Evolutionary conservation across 495 filamentous ascomycete species (phyloP).

Genomic region (Podospora pseudocomata): DNA sequence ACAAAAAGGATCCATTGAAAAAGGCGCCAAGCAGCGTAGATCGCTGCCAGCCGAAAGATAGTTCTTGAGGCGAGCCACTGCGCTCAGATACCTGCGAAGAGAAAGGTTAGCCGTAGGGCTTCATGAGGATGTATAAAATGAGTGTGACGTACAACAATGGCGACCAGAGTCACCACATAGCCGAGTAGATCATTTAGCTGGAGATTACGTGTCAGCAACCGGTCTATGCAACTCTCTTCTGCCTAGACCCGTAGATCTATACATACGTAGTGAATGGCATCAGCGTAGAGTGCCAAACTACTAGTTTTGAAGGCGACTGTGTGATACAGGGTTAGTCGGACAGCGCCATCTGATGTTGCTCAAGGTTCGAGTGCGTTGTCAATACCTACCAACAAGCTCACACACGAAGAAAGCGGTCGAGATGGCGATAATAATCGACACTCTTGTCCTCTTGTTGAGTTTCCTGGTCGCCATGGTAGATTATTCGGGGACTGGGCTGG

Average conservation of each 20-base stretch:
- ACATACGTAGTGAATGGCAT: conserved; percentile 91
- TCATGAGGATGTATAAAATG: neutral
- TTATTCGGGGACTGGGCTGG: neutral
- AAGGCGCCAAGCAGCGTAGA: conserved; percentile 89
- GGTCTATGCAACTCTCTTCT: neutral
- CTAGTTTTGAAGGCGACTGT: conserved; percentile 75
- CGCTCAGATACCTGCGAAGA: conserved; percentile 41
- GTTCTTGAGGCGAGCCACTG: conserved; percentile 36
- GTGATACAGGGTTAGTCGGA: neutral
- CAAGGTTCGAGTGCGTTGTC: neutral
- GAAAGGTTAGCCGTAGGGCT: conserved; percentile 18
- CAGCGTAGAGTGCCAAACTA: conserved; percentile 86
- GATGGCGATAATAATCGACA: neutral
- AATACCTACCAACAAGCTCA: neutral
- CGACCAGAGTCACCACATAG: conserved; percentile 75
- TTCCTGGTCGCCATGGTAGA: neutral
- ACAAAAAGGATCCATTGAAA: conserved; percentile 91
- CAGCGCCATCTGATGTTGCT: neutral
- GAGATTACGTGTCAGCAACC: conserved; percentile 10
- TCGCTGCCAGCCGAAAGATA: conserved; percentile 75
- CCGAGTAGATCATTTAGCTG: conserved; percentile 90
- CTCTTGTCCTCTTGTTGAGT: neutral
- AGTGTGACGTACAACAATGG: conserved; percentile 60
- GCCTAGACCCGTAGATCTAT: neutral
- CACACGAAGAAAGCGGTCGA: neutral